Evolutionary conservation across 805 yeast genomes (phyloP).

Genomic region (Schwanniomyces yamadae): DNA sequence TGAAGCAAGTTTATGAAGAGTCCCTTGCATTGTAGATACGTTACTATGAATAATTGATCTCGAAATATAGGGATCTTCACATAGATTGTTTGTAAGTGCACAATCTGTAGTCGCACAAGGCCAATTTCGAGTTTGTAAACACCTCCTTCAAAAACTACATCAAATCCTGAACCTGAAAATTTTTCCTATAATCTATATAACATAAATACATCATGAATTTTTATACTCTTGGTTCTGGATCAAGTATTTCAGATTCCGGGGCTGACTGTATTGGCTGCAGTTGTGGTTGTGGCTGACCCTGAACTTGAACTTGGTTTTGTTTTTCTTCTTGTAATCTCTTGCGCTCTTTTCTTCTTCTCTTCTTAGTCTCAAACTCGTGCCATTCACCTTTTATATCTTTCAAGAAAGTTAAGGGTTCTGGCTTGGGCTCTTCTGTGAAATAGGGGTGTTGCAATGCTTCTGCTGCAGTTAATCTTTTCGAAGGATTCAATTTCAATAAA

Average conservation of each 20-base stretch:
- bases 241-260: conserved; percentile 9
- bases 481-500: conserved; percentile 69
- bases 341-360: conserved; percentile 55
- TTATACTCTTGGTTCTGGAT: conserved; percentile 7
- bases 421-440: conserved; percentile 66
- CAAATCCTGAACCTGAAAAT: too few relatives aligned
- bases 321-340: conserved; percentile 36
- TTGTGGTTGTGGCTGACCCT: conserved; percentile 2
- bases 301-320: conserved; percentile 2
- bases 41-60: too few relatives aligned
- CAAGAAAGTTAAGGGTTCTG: conserved; percentile 57
- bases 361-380: conserved; percentile 96
- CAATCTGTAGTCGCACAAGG: too few relatives aligned
- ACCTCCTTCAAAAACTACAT: too few relatives aligned
- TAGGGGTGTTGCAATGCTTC: conserved; percentile 67
- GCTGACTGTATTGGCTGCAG: conserved; percentile 8
- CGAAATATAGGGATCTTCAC: too few relatives aligned
- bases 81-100: too few relatives aligned
- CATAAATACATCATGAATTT: too few relatives aligned
- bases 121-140: too few relatives aligned
- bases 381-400: conserved; percentile 75
- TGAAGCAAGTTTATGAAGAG: too few relatives aligned
- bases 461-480: conserved; percentile 60
- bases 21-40: too few relatives aligned
- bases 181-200: not conserved